Percentiles rank a stretch among this genome's conserved stretches.
Conservation (phyloP, 2,329 filamentous ascomycete species). For the Trichoderma sp. region DNA sequence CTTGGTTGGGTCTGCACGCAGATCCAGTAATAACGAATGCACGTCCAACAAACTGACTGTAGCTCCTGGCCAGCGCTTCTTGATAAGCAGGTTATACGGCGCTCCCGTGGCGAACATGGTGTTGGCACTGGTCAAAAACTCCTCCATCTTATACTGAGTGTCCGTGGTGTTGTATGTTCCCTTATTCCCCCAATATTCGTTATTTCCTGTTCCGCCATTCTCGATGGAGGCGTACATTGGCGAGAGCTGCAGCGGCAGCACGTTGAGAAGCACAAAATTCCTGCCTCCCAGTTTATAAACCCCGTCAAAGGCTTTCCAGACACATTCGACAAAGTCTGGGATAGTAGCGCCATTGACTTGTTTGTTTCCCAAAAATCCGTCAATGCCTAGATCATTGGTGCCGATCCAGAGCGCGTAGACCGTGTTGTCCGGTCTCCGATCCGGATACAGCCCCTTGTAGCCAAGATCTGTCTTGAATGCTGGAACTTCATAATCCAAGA, state of each 20-base stretch:
- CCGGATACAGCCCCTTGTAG: constrained; percentile 38
- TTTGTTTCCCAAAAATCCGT: constrained; percentile 63
- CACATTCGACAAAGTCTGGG: constrained; percentile 63
- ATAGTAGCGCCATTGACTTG: constrained; percentile 59
- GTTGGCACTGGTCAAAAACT: constrained; percentile 50
- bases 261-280: constrained; percentile 70
- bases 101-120: constrained; percentile 47
- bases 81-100: constrained; percentile 43
- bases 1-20: constrained; percentile 55
- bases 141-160: constrained; percentile 42
- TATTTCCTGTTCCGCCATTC: constrained; percentile 18
- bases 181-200: constrained; percentile 46
- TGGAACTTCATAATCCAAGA: constrained; percentile 59
- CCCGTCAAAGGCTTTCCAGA: constrained; percentile 59
- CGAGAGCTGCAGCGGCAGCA: constrained; percentile 62
- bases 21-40: constrained; percentile 61
- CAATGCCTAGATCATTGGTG: constrained; percentile 70
- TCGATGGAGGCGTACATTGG: constrained; percentile 56
- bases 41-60: constrained; percentile 66
- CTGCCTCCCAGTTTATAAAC: constrained; percentile 65
- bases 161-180: constrained; percentile 46
- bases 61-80: constrained; percentile 53
- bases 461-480: constrained; percentile 50
- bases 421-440: constrained; percentile 54
- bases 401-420: constrained; percentile 78